phyloP scores from a whole-genome alignment of 257 asterid genomes.

The Solanum tacnaense region DNA sequence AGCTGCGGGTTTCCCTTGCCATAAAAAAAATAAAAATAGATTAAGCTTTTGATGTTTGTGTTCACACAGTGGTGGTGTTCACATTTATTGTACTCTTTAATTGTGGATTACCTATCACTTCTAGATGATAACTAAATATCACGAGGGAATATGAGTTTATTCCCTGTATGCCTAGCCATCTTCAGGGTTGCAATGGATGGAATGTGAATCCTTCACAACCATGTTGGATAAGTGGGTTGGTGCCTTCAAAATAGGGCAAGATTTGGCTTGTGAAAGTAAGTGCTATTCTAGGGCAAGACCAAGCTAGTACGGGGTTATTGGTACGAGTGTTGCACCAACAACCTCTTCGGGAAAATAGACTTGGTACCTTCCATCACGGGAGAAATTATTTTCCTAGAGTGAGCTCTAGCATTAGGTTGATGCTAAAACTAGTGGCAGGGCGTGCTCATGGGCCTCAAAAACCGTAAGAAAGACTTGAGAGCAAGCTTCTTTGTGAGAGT shows the following conservation, averaged over 20 bases:
- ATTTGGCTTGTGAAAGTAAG: neutral
- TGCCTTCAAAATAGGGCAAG: neutral
- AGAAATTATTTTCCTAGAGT: neutral
- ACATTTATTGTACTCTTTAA: neutral
- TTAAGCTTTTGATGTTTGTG: neutral
- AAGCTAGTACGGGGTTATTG: neutral
- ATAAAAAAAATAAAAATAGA: neutral
- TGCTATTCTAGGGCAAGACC: neutral
- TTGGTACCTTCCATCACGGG: neutral
- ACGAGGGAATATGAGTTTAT: neutral
- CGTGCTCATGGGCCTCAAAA: neutral
- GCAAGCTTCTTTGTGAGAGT: neutral
- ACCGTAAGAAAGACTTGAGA: neutral
- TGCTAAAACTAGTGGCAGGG: neutral
- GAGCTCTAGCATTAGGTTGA: neutral
- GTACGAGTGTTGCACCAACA: neutral
- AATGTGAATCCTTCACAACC: neutral
- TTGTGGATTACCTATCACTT: neutral
- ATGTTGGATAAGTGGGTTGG: neutral
- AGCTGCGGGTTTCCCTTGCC: too few relatives aligned
- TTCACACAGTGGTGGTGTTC: neutral
- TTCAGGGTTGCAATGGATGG: neutral
- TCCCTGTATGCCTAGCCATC: neutral
- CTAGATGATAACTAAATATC: neutral
- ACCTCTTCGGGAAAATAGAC: neutral